Evolutionary conservation across 2,329 filamentous ascomycete genomes (phyloP), one percentile per base, ranked within the genome.

Genomic region (Xylariaceae sp.): DNA sequence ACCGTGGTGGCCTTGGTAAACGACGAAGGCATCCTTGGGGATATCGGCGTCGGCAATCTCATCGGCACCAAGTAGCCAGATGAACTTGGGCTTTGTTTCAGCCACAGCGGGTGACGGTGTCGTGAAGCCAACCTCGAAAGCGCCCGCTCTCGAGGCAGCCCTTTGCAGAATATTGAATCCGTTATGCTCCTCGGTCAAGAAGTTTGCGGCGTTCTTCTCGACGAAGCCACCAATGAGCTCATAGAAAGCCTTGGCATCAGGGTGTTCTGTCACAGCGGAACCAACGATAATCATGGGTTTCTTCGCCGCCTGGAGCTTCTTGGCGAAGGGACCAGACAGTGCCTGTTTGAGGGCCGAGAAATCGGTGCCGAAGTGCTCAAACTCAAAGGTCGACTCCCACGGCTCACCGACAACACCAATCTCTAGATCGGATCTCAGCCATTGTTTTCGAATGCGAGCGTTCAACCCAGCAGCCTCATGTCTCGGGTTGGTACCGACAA

Each of bases 1-100:
- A 76, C 95, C 95, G 75, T 99, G 95, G 76, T 99, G 95, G 63
- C 95, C 95, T 77, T 99, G 95, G 81, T 99, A 99, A 69, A 99
- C 85, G 60, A 99, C 88, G 72, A 98, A 99, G 12, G 95, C 93
- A 65, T 95, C 90, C 81, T 95, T 96, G 68, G 95, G 95, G 55
- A 99, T 90, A 67, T 97, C 92, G 56, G 85, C 83, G 65, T 90
- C 86, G 62, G 83, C 82, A 71, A 98, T 83, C 79, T 99, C 95
- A 73, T 99, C 95, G 23, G 95, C 95, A 65, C 93, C 95, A 49
- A 99, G 87, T 49, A 99, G 87, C 93, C 93, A 99, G 71, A 99
- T 79, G 70, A 99, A 92, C 83, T 98, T 99, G 61, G 95, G 88
- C 72, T 87, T 90, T 48, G 90, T 93, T 73, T 90, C 83, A 40